Evolutionary conservation across 441 rosid species (phyloP).

Genomic region (Francoa sonchifolia): DNA sequence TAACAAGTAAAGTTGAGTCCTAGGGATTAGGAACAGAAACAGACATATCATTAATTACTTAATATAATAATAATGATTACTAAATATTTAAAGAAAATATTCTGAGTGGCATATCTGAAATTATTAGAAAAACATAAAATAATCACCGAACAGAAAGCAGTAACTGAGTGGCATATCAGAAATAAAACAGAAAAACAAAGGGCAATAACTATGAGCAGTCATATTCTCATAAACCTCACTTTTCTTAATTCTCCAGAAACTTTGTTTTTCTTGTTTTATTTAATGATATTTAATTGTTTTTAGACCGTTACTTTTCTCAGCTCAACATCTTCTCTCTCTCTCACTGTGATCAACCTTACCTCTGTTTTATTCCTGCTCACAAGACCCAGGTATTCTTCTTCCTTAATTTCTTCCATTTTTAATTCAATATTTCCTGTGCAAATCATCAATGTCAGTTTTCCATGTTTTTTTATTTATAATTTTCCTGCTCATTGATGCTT

Average conservation of each 20-base stretch:
- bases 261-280: conserved; percentile 3
- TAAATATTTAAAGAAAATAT: too few species aligned
- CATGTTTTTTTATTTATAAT: too few species aligned
- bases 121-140: too few species aligned
- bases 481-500: too few species aligned
- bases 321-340: conserved; percentile 16
- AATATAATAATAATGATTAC: too few species aligned
- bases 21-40: too few species aligned
- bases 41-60: too few species aligned
- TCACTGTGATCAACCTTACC: conserved; percentile 14
- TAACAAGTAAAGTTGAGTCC: too few species aligned
- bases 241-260: conserved; percentile 8
- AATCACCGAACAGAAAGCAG: too few species aligned
- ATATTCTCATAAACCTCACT: too few species aligned
- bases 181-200: conserved; percentile 20
- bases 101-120: too few species aligned
- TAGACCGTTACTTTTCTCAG: conserved; percentile 50
- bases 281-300: conserved; percentile 14
- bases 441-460: too few species aligned
- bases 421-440: neutral
- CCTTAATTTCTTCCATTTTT: neutral
- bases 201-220: conserved; percentile 12
- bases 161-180: conserved; percentile 19
- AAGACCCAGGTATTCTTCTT: neutral
- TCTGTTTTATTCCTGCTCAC: conserved; percentile 6